Evolutionary conservation across 2,329 filamentous ascomycete genomes (phyloP).

Genomic region (Epichloe sp.): DNA sequence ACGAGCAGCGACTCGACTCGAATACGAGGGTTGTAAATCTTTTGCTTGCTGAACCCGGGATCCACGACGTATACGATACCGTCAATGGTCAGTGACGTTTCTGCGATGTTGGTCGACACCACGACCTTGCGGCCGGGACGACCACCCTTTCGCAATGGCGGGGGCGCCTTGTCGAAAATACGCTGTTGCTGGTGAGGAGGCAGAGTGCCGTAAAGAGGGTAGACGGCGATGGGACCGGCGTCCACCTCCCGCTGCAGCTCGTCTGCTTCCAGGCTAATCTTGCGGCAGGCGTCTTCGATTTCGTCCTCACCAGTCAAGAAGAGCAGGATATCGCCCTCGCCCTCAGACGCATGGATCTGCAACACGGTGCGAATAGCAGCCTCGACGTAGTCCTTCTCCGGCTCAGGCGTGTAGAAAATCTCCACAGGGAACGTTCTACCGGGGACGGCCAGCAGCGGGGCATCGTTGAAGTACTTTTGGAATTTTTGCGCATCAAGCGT

Average conservation of each 20-base stretch:
- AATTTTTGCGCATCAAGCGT: slow-evolving; percentile 97
- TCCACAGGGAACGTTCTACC: slow-evolving; percentile 94
- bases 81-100: slow-evolving; percentile 94
- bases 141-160: slow-evolving; percentile 58
- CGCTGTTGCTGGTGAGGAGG: slow-evolving; percentile 87
- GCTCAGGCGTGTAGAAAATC: slow-evolving; percentile 95
- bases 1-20: slow-evolving; percentile 95
- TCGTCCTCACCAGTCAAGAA: slow-evolving; percentile 98
- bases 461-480: slow-evolving; percentile 91
- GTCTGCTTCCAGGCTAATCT: slow-evolving; percentile 81
- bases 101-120: slow-evolving; percentile 92
- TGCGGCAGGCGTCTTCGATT: slow-evolving; percentile 90
- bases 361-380: slow-evolving; percentile 87
- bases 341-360: slow-evolving; percentile 89
- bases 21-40: slow-evolving; percentile 95
- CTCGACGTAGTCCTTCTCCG: slow-evolving; percentile 93
- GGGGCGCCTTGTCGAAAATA: slow-evolving; percentile 85
- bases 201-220: slow-evolving; percentile 86
- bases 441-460: slow-evolving; percentile 83
- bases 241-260: slow-evolving; percentile 87
- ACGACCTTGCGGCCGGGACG: slow-evolving; percentile 88
- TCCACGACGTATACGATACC: slow-evolving; percentile 99
- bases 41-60: slow-evolving; percentile 97
- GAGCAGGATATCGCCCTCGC: slow-evolving; percentile 81
- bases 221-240: slow-evolving; percentile 77